A percentile compares a stretch with the other conserved stretches of the same genome.
phyloP scores from a whole-genome alignment of 2,329 filamentous ascomycete species.

The Knufia fluminis region DNA sequence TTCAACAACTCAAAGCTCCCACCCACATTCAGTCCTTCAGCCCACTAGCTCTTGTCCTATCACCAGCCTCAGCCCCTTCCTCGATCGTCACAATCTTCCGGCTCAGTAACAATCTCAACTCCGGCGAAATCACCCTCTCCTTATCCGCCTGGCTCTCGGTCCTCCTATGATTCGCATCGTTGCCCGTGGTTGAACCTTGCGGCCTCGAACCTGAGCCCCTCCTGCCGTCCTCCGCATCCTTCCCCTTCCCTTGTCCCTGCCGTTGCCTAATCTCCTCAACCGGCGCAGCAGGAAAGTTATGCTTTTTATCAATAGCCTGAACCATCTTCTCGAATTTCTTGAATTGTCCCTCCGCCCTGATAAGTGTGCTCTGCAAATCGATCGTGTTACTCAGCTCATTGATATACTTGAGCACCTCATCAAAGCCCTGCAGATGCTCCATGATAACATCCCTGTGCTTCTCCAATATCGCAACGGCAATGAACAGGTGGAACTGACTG shows the following conservation, averaged over 20 bases:
- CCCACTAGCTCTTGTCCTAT: constrained; percentile 16
- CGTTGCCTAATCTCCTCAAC: constrained; percentile 18
- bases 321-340: constrained; percentile 78
- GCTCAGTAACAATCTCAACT: constrained; percentile 53
- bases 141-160: constrained; percentile 24
- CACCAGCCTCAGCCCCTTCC: constrained; percentile 7
- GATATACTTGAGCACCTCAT: constrained; percentile 94
- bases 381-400: constrained; percentile 93
- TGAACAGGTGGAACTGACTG: constrained; percentile 86
- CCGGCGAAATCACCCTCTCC: constrained; percentile 52
- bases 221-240: neutral
- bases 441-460: constrained; percentile 96
- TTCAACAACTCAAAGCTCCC: too few relatives aligned
- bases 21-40: constrained; percentile 21
- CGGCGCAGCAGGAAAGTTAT: constrained; percentile 61
- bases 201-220: neutral
- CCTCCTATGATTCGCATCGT: neutral
- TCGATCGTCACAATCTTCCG: constrained; percentile 48
- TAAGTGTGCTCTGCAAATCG: constrained; percentile 75
- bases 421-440: constrained; percentile 85
- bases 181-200: constrained; percentile 1
- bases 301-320: constrained; percentile 84
- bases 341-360: constrained; percentile 83
- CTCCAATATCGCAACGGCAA: constrained; percentile 87
- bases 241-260: constrained; percentile 11